These are phyloP conservation scores for Microdochium trichocladiopsis DNA, from an alignment of 2,329 filamentous ascomycete species.

Conservation along the genomic window DNA sequence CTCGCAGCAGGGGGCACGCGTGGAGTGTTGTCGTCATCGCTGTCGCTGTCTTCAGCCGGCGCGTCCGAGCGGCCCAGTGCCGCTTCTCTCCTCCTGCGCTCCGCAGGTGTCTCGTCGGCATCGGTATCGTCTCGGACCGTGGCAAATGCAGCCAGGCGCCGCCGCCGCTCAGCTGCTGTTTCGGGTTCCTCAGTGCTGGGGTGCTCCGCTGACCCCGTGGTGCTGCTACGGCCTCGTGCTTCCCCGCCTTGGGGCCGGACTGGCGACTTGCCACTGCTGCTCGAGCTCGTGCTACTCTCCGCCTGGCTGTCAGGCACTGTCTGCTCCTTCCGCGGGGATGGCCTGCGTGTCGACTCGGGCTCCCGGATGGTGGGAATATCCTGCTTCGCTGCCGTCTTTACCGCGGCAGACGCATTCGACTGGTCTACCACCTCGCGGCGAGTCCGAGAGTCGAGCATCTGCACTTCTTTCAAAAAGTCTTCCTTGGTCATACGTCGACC, in stretches of 20 bases:
- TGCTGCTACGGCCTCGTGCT: not conserved
- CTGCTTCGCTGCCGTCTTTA: constrained; percentile 41
- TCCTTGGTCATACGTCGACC: constrained; percentile 72
- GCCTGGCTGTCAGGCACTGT: not conserved
- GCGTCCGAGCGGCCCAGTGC: constrained; percentile 55
- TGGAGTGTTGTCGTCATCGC: constrained; percentile 51
- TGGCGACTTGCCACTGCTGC: not conserved
- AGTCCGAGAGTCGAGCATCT: constrained; percentile 62
- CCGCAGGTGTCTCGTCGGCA: constrained; percentile 63
- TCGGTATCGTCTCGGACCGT: constrained; percentile 34
- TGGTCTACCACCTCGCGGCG: constrained; percentile 46
- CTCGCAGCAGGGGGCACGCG: constrained; percentile 39
- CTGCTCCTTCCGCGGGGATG: not conserved
- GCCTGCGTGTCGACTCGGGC: not conserved
- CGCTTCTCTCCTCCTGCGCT: constrained; percentile 65
- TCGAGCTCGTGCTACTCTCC: not conserved
- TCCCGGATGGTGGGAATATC: not conserved
- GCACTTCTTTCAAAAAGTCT: constrained; percentile 70
- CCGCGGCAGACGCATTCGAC: constrained; percentile 36
- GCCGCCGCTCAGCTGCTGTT: constrained; percentile 62
- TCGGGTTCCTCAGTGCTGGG: constrained; percentile 42
- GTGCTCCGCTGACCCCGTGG: constrained; percentile 7
- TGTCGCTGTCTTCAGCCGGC: constrained; percentile 37
- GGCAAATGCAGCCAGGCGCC: constrained; percentile 50
- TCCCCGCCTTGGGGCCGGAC: not conserved